These are phyloP conservation scores for Trichoderma hamatum DNA, from an alignment of 2,329 filamentous ascomycete species.

Conservation along the genomic window DNA sequence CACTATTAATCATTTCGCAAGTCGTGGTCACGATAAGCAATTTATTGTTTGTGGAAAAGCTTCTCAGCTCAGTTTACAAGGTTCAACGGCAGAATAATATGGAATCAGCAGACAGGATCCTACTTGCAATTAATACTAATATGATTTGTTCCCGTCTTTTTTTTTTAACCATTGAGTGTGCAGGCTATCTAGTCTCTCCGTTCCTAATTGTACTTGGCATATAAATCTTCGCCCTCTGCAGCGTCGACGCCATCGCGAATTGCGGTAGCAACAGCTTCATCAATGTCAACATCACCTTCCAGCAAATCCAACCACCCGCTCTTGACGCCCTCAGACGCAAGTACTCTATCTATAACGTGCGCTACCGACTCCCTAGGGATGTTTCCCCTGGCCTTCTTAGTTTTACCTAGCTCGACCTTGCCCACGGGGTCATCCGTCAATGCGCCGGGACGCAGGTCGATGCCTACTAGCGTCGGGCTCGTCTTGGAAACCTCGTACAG, in stretches of 20 bases:
- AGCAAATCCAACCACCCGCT: slow-evolving; percentile 59
- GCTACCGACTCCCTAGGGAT: slow-evolving; percentile 64
- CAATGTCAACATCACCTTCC: slow-evolving; percentile 55
- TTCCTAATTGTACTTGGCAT: slow-evolving; percentile 29
- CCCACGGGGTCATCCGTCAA: slow-evolving; percentile 55
- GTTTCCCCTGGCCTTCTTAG: slow-evolving; percentile 41
- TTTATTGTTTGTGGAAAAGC: background rate
- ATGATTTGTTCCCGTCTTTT: background rate
- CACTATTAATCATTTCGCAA: background rate
- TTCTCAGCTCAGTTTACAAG: background rate
- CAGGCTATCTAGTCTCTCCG: background rate
- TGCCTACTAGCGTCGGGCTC: slow-evolving; percentile 49
- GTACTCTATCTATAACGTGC: slow-evolving; percentile 56
- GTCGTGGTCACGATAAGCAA: background rate
- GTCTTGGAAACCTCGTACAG: slow-evolving; percentile 53
- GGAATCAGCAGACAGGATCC: background rate
- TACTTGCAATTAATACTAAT: slow-evolving; percentile 3
- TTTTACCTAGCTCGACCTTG: slow-evolving; percentile 52
- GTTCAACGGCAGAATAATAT: background rate
- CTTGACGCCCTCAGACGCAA: slow-evolving; percentile 53
- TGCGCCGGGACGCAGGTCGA: slow-evolving; percentile 57
- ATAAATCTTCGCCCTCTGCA: slow-evolving; percentile 55
- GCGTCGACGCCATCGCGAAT: slow-evolving; percentile 54
- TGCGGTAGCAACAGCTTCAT: slow-evolving; percentile 52
- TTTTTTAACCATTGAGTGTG: background rate